Evolutionary conservation across 2,329 filamentous ascomycete genomes (phyloP).

Genomic region (Monilinia polystroma): DNA sequence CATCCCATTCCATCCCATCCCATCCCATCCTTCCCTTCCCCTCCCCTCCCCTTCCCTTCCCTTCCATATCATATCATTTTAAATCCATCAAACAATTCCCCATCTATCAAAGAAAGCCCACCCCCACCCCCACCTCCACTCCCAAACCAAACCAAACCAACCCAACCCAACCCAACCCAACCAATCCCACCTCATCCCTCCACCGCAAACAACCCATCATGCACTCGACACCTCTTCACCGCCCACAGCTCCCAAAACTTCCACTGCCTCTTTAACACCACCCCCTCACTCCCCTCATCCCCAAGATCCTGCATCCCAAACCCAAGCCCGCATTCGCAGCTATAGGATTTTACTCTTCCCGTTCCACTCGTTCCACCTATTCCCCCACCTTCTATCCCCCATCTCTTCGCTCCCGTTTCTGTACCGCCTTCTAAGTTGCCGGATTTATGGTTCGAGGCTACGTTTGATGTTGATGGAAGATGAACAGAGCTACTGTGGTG

Average conservation of each 20-base stretch:
- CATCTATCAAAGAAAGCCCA: background rate
- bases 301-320: constrained; percentile 16
- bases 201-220: constrained; percentile 7
- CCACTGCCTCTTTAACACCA: constrained; percentile 20
- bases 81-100: no score
- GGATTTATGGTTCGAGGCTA: background rate
- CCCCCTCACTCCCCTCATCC: background rate
- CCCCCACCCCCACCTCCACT: no score
- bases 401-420: background rate
- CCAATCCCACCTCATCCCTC: background rate
- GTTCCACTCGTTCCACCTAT: no score
- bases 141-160: background rate
- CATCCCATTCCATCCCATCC: background rate
- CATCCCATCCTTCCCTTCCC: no score
- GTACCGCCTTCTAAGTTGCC: background rate
- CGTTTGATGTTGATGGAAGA: background rate
- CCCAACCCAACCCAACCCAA: background rate
- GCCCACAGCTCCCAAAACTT: constrained; percentile 25
- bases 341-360: background rate
- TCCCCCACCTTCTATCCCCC: background rate
- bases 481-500: constrained; percentile 21
- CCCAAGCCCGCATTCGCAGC: constrained; percentile 17
- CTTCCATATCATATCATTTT: no score
- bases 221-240: constrained; percentile 20
- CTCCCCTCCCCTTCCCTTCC: no score